Evolutionary conservation across 345 rosid species (phyloP), one percentile per base, ranked within the genome.

Genomic region (Populus ilicifolia): DNA sequence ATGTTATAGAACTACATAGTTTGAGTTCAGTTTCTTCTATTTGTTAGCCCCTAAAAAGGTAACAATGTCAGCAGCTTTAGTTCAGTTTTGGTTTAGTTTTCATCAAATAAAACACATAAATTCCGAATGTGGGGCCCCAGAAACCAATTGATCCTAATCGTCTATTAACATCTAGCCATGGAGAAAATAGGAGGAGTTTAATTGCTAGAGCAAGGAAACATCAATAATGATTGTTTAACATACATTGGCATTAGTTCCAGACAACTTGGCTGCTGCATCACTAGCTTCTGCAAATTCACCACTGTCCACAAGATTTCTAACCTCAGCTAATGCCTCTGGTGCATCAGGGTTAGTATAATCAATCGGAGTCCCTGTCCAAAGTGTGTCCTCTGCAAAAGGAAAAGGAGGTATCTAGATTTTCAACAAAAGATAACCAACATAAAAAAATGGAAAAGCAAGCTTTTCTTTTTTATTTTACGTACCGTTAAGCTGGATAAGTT

Each of bases 401-500:
- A 41, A n/a, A 59, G 23, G 6, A 59, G 23, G 5, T 11, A 11
- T 59, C 29, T n/a, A 59, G 7, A n/a, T 59, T 59, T 23, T 56
- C 63, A 59, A 3, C 16, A 59, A 59, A 59, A n/a, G 29, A n/a
- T n/a, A 59, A 59, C 29, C 4, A 23, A 59, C 63, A 59, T 59
- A 8, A 56, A 13, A 56, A n/a, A 56, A 8, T n/a, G 63, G 27
- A 23, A 56, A 65, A 33, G 21, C 39, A 14, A 66, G n/a, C 4
- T 23, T 23, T 27, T 14, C 23, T 23, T 11, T 62, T 8, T 8
- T 5, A 62, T 10, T n/a, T 62, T 29, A 63, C 30, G 10, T 20
- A 75, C 78, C 78, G 29, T 67, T 75, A 50, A 75, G 78, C 46
- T 67, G 78, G 48, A 75, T 48, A 23, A 62, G 68, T 36, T 75